Evolutionary conservation across 345 rosid genomes (phyloP), one percentile per base, ranked within the genome.

Genomic region (Microthlaspi erraticum): DNA sequence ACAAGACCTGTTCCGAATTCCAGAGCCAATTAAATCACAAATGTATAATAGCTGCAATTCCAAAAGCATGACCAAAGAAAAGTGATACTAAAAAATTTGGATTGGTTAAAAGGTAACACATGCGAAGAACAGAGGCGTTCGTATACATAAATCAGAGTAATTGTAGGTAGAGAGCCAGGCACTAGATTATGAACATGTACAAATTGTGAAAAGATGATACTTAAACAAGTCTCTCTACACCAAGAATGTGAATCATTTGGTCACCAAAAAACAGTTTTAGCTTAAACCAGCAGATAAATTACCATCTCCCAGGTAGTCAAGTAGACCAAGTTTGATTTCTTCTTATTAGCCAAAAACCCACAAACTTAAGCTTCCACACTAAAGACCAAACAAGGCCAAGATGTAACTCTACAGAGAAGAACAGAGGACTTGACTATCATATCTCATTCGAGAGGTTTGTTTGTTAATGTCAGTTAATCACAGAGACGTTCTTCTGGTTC

Each of bases 401-500:
- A 52, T 13, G 11, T 68, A 46, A 17, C 9, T n/a, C n/a, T n/a
- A n/a, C n/a, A n/a, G n/a, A n/a, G n/a, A n/a, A n/a, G n/a, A n/a
- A n/a, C n/a, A n/a, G n/a, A n/a, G n/a, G n/a, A n/a, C n/a, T n/a
- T n/a, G n/a, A n/a, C n/a, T n/a, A 48, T 19, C 33, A 23, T 50
- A 50, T 18, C 54, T 26, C 16, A 41, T 2, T 6, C 10, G 48
- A 42, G 39, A 43, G 29, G 18, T 9, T 20, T 42, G 10, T 23
- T 9, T 0, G 20, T 11, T 3, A 14, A 48, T 71, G 20, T 8
- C 3, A 14, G 52, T 71, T 70, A 75, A 38, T 70, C 72, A 8
- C 54, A 68, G 60, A 71, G 70, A 48, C 68, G 76, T 9, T 64
- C 77, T 45, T 69, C 61, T 10, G 64, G 33, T 18, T 70, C 75